Evolutionary conservation across 768 basidiomycete genomes (phyloP), one percentile per base, ranked within the genome.

Genomic region (Trametes meyenii): DNA sequence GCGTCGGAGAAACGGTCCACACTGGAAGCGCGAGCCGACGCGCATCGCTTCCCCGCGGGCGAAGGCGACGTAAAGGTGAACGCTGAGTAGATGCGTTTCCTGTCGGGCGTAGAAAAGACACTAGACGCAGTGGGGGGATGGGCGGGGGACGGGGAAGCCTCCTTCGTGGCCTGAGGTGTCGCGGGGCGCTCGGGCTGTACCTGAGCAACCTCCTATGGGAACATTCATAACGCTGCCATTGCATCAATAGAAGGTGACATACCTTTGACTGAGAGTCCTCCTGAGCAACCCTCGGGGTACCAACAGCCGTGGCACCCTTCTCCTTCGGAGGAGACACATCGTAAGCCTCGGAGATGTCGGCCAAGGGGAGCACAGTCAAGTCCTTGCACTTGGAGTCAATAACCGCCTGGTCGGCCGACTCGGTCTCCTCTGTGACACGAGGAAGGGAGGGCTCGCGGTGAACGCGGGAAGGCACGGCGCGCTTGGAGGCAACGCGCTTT

Each of bases 11-110:
- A 67, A 33, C 60, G 69, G 16, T 69, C 64, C 3, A 64, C 67
- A 50, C 67, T 65, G n/a, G 65, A 66, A 0, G 50, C 63, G 7
- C 67, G 62, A 23, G 69, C 52, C 14, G 69, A 54, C 2, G 66
- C 80, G 74, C 81, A 81, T 57, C 85, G 85, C 59, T 82, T 75
- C 54, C 82, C 80, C 0, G 83, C 78, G 11, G 83, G 85, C 1
- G 87, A 87, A 7, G 90, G 90, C 1, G 89, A 87, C 16, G 85
- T 82, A 76, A 92, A 92, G 3, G 90, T 92, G 71, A 92, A 92
- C 4, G 88, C 81, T 21, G 88, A 79, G 71, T 89, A 90, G 61
- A 86, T 86, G 61, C 79, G 81, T 69, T 86, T 85, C 67, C 89
- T 85, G 68, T 92, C 87, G 4, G 90, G 89, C 4, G 90, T 90